These are phyloP conservation scores for Stereum hirsutum DNA, from an alignment of 1,284 basidiomycete species.

Conservation along the genomic window DNA sequence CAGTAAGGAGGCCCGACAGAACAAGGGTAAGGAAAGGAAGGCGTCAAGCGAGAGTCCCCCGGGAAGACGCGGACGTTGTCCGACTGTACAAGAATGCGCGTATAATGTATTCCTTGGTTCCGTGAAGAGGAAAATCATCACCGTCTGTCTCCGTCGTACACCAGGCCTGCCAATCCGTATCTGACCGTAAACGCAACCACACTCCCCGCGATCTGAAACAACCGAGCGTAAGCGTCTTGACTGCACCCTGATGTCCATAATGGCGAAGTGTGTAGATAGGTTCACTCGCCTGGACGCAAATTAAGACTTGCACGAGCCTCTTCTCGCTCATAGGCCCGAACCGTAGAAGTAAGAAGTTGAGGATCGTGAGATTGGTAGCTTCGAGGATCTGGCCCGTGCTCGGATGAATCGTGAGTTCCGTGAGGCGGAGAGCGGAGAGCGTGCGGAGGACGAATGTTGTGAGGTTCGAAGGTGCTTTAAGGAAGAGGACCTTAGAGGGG, in stretches of 20 bases:
- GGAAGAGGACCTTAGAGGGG: constrained; percentile 64
- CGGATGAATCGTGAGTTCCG: constrained; percentile 53
- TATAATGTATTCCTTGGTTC: too few relatives aligned
- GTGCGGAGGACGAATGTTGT: constrained; percentile 46
- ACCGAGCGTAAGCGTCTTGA: neutral
- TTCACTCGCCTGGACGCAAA: constrained; percentile 55
- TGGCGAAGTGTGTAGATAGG: too few relatives aligned
- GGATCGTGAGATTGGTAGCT: constrained; percentile 80
- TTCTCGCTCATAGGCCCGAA: constrained; percentile 81
- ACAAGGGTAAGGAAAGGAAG: too few relatives aligned
- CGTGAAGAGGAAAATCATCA: too few relatives aligned
- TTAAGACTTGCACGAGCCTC: constrained; percentile 62
- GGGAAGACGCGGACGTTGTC: too few relatives aligned
- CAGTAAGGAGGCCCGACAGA: too few relatives aligned
- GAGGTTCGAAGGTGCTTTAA: constrained; percentile 42
- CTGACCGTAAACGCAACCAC: constrained; percentile 73
- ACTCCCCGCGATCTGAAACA: constrained; percentile 55
- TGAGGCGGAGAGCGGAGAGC: constrained; percentile 54
- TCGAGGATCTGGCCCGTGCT: constrained; percentile 49
- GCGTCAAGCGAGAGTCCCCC: too few relatives aligned
- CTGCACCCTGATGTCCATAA: constrained; percentile 1
- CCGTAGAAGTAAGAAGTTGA: constrained; percentile 74
- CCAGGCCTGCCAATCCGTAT: constrained; percentile 79
- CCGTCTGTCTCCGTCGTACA: constrained; percentile 85
- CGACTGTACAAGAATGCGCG: too few relatives aligned